Evolutionary conservation across 257 asterid species (phyloP), one percentile per base, ranked within the genome.

Genomic region (Lavandula angustifolia): DNA sequence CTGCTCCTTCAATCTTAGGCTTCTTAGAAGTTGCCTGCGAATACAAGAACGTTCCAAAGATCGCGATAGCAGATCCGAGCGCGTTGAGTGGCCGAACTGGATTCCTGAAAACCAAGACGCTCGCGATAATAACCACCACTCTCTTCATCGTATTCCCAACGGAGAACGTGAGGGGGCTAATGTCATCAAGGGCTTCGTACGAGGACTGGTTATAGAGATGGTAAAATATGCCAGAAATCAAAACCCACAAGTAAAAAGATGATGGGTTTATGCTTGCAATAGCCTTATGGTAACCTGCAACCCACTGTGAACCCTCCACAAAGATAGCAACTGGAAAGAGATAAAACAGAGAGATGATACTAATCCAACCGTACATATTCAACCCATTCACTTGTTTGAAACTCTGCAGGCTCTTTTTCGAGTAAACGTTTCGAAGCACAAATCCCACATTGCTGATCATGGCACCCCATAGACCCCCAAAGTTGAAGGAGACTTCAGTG

Each of bases 111-210:
- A 87, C 98, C 81, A 92, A 75, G 14, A 92, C 95, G 1, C 91
- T 82, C 12, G 96, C 87, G 33, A 92, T 81, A 62, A 92, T 92
- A 43, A 92, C 98, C 75, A 92, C 98, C 29, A 92, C 98, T 38
- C 98, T 85, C 87, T 92, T 92, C 98, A 92, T 92, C 0, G 96
- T 92, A 54, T 92, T 92, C 64, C 98, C 96, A 10, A 92, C 94
- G 0, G 96, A 92, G 75, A 92, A 92, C 9, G 98, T 77, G 57
- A 92, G 86, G 0, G 98, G 98, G 65, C 96, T 92, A 59, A 92
- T 92, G 64, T 92, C 98, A 79, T 92, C 98, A 22, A 92, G 86
- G 3, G 98, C 98, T 58, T 92, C 96, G 40, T 92, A 92, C 0
- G 98, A 92, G 8, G 95, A 89, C 79, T 92, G 98, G 47, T 92